Evolutionary conservation across 2,329 filamentous ascomycete species (phyloP).

Genomic region (Colletotrichum chlorophyti): DNA sequence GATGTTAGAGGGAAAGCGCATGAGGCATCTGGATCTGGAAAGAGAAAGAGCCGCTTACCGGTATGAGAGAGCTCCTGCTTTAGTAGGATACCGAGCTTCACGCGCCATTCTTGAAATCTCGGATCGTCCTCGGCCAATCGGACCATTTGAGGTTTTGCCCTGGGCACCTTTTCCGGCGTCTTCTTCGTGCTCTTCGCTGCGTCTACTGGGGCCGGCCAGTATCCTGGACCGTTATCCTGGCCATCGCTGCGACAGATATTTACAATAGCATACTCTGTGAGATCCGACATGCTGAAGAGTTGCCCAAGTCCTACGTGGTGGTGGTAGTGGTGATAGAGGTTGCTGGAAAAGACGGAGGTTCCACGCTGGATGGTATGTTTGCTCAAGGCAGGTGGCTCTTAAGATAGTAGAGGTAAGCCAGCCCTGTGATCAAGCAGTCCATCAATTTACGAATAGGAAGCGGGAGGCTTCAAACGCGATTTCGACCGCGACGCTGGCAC

Average conservation of each 20-base stretch:
- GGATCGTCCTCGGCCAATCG: conserved; percentile 51
- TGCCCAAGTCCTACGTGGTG: background rate
- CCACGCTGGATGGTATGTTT: no score
- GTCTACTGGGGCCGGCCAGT: conserved; percentile 44
- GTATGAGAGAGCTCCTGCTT: conserved; percentile 51
- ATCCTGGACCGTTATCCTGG: conserved; percentile 50
- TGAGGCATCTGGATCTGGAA: no score
- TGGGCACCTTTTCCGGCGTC: conserved; percentile 44
- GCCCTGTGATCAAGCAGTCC: no score
- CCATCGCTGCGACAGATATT: conserved; percentile 54
- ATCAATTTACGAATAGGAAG: no score
- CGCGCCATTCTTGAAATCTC: conserved; percentile 51
- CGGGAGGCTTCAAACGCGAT: background rate
- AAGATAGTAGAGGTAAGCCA: no score
- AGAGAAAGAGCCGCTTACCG: no score
- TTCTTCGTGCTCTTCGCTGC: conserved; percentile 45
- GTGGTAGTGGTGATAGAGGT: background rate
- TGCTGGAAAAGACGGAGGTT: no score
- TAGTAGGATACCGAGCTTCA: conserved; percentile 52
- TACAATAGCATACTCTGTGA: conserved; percentile 32
- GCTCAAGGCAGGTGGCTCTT: no score
- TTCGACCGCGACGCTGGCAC: conserved; percentile 5
- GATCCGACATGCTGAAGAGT: conserved; percentile 13
- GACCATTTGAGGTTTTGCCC: conserved; percentile 50
- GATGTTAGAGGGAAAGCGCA: conserved; percentile 22